Evolutionary conservation across 2,329 filamentous ascomycete species (phyloP).

Genomic region (Verruconis gallopava): DNA sequence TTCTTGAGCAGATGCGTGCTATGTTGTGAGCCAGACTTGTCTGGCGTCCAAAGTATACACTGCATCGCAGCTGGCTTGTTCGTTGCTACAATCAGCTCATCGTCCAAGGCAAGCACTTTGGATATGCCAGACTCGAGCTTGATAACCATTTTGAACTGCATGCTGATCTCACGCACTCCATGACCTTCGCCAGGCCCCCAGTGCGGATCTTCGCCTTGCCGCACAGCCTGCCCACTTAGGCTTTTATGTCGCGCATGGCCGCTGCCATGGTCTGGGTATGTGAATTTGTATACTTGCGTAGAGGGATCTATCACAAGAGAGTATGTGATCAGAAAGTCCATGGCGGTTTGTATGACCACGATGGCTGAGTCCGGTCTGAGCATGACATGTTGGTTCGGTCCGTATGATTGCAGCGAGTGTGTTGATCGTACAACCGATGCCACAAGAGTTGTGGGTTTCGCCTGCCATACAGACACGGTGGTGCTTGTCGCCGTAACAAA

Average conservation of each 20-base stretch:
- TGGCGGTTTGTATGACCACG: constrained; percentile 73
- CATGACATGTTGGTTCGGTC: constrained; percentile 69
- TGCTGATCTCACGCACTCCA: constrained; percentile 72
- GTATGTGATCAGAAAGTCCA: constrained; percentile 88
- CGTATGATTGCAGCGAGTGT: constrained; percentile 69
- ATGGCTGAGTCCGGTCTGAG: constrained; percentile 87
- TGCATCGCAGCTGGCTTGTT: constrained; percentile 87
- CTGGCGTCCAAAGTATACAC: constrained; percentile 88
- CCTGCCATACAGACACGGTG: constrained; percentile 91
- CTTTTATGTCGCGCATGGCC: constrained; percentile 39
- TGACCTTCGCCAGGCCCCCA: constrained; percentile 65
- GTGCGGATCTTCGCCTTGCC: constrained; percentile 19
- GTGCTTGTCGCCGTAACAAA: constrained; percentile 81
- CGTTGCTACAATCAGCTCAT: constrained; percentile 86
- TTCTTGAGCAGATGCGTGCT: constrained; percentile 80
- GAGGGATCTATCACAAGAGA: constrained; percentile 75
- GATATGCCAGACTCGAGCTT: constrained; percentile 93
- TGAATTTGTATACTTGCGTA: constrained; percentile 71
- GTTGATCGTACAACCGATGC: constrained; percentile 73
- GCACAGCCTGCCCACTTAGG: constrained; percentile 19
- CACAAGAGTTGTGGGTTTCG: constrained; percentile 82
- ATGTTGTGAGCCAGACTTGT: constrained; percentile 69
- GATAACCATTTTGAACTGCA: constrained; percentile 94
- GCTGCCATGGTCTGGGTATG: constrained; percentile 46
- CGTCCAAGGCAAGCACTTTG: constrained; percentile 75